A percentile compares a stretch with the other conserved stretches of the same genome.
Evolutionary conservation across 2,329 filamentous ascomycete genomes (phyloP).

Genomic region (Moelleriella libera): DNA sequence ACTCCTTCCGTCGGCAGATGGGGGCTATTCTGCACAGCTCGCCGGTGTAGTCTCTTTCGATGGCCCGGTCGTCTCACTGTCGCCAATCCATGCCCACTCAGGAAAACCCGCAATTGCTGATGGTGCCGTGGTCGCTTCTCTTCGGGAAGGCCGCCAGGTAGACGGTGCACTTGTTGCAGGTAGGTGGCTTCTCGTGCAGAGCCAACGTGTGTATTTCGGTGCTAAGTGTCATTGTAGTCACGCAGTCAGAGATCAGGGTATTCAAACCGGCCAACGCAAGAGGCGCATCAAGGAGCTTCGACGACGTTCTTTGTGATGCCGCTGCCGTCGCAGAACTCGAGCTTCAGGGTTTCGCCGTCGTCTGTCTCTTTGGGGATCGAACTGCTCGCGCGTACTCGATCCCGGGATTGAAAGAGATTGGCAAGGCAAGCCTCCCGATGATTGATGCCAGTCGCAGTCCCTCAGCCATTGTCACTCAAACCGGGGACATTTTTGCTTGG

Average conservation of each 20-base stretch:
- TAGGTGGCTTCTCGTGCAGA: slow-evolving; percentile 21
- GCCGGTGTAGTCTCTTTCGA: slow-evolving; percentile 55
- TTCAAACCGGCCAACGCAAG: slow-evolving; percentile 77
- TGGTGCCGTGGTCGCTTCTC: slow-evolving; percentile 57
- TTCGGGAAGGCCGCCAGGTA: slow-evolving; percentile 61
- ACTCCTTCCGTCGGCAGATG: slow-evolving; percentile 59
- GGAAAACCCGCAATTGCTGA: slow-evolving; percentile 66
- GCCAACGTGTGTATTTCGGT: not conserved
- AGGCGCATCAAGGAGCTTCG: slow-evolving; percentile 85
- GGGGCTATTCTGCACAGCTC: slow-evolving; percentile 54
- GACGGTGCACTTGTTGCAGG: slow-evolving; percentile 70
- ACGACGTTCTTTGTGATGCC: slow-evolving; percentile 67
- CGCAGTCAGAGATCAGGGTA: slow-evolving; percentile 64
- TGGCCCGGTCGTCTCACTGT: slow-evolving; percentile 60
- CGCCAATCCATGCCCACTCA: slow-evolving; percentile 64
- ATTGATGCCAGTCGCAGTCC: slow-evolving; percentile 61
- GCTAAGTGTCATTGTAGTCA: slow-evolving; percentile 25
- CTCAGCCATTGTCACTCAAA: slow-evolving; percentile 56
- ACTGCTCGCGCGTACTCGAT: slow-evolving; percentile 69
- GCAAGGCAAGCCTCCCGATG: slow-evolving; percentile 48
- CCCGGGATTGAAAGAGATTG: slow-evolving; percentile 79
- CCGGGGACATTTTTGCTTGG: slow-evolving; percentile 79
- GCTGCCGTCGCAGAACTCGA: slow-evolving; percentile 65
- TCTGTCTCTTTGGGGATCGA: slow-evolving; percentile 76
- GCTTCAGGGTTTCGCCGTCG: slow-evolving; percentile 61